Conservation (phyloP, 805 yeast species). For the Yarrowia bubula region DNA sequence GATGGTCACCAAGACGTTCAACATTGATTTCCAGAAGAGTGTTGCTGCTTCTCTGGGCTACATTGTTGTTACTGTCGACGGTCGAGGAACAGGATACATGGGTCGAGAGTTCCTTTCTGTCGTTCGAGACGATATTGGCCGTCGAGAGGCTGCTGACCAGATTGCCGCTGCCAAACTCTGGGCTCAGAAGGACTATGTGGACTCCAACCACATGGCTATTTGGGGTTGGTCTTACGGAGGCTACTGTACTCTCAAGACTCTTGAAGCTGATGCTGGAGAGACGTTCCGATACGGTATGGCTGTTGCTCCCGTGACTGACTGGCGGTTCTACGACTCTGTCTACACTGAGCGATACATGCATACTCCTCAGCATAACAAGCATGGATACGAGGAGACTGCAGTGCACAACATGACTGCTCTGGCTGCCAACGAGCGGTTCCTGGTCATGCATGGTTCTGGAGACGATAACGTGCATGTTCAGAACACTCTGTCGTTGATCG, state of each 20-base stretch:
- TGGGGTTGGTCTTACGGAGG: conserved; percentile 99
- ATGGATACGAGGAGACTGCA: conserved; percentile 58
- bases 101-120: conserved; percentile 73
- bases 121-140: conserved; percentile 80
- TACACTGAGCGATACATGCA: conserved; percentile 96
- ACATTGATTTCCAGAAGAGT: conserved; percentile 67
- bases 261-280: conserved; percentile 74
- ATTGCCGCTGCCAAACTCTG: conserved; percentile 78
- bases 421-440: conserved; percentile 59
- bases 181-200: conserved; percentile 62
- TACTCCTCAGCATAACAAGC: conserved; percentile 62
- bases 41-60: conserved; percentile 76
- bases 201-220: conserved; percentile 66
- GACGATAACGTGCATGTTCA: conserved; percentile 98
- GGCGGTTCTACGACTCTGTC: conserved; percentile 87
- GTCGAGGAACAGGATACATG: conserved; percentile 92
- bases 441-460: conserved; percentile 94
- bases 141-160: conserved; percentile 82
- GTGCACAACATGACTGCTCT: conserved; percentile 59
- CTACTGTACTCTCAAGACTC: conserved; percentile 80
- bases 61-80: conserved; percentile 92
- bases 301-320: conserved; percentile 96
- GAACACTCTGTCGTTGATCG: conserved; percentile 75
- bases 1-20: conserved; percentile 61
- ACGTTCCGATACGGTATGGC: conserved; percentile 87